A percentile compares a stretch with the other conserved stretches of the same genome.
Conservation (phyloP, 164 flowering plant genomes). For the Aristolochia contorta region DNA sequence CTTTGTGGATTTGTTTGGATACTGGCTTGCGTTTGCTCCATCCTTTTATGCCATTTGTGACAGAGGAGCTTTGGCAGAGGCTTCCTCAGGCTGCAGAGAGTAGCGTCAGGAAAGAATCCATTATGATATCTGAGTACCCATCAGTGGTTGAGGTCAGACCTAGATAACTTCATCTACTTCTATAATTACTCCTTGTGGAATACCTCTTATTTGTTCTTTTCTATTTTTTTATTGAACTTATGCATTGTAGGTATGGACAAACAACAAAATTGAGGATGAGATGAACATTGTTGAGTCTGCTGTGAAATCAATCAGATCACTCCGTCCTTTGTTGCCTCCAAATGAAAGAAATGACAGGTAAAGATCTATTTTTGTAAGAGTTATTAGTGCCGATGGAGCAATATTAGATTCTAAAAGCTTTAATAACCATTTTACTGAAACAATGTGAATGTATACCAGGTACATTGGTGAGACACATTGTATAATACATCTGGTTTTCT, state of each 20-base stretch:
- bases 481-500: neutral
- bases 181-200: neutral
- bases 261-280: constrained; percentile 58
- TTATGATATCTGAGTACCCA: constrained; percentile 76
- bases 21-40: constrained; percentile 87
- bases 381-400: neutral
- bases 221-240: neutral
- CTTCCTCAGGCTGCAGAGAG: constrained; percentile 48
- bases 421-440: neutral
- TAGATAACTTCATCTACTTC: neutral
- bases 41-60: constrained; percentile 97
- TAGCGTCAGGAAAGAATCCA: constrained; percentile 42
- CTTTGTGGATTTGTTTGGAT: constrained; percentile 87
- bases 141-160: constrained; percentile 52
- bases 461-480: neutral
- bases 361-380: neutral
- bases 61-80: constrained; percentile 98
- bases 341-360: constrained; percentile 76
- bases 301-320: constrained; percentile 66
- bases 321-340: constrained; percentile 41
- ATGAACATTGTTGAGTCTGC: constrained; percentile 68
- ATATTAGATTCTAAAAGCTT: neutral
- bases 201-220: neutral
- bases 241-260: constrained; percentile 57
- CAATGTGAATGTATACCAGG: neutral